These are phyloP conservation scores for Cladosporium phlei DNA, from an alignment of 2,329 filamentous ascomycete species.

Conservation along the genomic window DNA sequence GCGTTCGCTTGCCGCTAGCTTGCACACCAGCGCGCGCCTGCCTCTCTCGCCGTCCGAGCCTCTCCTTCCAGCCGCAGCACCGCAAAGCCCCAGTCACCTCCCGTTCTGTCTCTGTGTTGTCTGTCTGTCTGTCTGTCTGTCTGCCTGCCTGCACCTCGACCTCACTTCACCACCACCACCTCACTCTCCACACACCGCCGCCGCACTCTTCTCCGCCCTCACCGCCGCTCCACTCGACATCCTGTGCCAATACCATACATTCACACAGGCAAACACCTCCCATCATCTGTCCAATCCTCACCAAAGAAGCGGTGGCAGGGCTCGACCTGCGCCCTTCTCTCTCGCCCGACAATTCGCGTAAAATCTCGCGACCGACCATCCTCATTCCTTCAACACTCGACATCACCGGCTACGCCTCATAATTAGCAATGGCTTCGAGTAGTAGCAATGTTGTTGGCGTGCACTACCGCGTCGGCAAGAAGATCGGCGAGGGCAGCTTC, in stretches of 20 bases:
- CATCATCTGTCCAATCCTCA: constrained; percentile 6
- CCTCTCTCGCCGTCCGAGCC: not conserved
- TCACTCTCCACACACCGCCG: not conserved
- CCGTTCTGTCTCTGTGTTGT: not conserved
- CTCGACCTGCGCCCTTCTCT: constrained; percentile 13
- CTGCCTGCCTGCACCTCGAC: not conserved
- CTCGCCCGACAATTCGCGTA: not conserved
- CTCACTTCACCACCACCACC: constrained; percentile 1
- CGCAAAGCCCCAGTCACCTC: not conserved
- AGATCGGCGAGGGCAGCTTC: constrained; percentile 97
- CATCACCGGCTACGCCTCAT: constrained; percentile 15
- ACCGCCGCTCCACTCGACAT: not conserved
- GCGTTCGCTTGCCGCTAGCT: not conserved
- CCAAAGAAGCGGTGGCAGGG: constrained; percentile 11
- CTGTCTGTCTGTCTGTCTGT: not conserved
- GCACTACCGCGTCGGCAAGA: constrained; percentile 98
- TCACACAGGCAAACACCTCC: not conserved
- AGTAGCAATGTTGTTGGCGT: constrained; percentile 98
- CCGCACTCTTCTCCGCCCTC: not conserved
- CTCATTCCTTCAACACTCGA: constrained; percentile 14
- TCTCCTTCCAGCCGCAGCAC: not conserved
- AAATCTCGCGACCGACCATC: not conserved
- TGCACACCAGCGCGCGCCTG: not conserved
- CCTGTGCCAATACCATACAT: not conserved
- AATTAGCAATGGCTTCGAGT: constrained; percentile 66